These are phyloP conservation scores for Pelargonium fulgidum DNA, from an alignment of 441 rosid genomes.

Conservation along the genomic window DNA sequence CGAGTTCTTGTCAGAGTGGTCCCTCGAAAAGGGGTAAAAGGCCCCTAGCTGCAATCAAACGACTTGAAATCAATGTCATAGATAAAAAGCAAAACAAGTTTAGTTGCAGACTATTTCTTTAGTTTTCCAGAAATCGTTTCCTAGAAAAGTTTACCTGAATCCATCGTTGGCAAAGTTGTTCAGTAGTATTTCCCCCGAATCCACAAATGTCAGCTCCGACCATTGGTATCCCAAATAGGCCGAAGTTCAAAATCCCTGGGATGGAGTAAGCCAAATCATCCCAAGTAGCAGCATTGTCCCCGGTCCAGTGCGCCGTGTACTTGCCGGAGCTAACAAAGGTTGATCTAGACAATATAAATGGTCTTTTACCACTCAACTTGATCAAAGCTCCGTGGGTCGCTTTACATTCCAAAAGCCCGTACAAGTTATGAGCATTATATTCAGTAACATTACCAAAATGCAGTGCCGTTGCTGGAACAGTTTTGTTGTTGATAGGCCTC, in stretches of 20 bases:
- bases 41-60: conserved; percentile 53
- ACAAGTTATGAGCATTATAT: conserved; percentile 61
- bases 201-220: conserved; percentile 37
- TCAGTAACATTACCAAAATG: conserved; percentile 54
- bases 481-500: conserved; percentile 31
- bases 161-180: conserved; percentile 70
- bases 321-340: conserved; percentile 72
- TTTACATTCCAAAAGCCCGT: conserved; percentile 57
- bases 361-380: conserved; percentile 45
- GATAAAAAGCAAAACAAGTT: too few species aligned
- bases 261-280: conserved; percentile 55
- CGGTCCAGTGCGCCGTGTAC: conserved; percentile 84
- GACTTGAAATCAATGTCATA: neutral
- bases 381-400: conserved; percentile 50
- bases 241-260: conserved; percentile 54
- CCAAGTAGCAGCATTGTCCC: conserved; percentile 64
- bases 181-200: conserved; percentile 44
- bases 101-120: too few species aligned
- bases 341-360: conserved; percentile 66
- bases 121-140: too few species aligned
- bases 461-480: conserved; percentile 48
- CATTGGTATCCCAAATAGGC: conserved; percentile 24
- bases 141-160: conserved; percentile 42
- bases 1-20: conserved; percentile 30
- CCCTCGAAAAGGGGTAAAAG: conserved; percentile 73